Evolutionary conservation across 2,329 filamentous ascomycete genomes (phyloP), one percentile per base, ranked within the genome.

Genomic region (Diplodia sapinea): DNA sequence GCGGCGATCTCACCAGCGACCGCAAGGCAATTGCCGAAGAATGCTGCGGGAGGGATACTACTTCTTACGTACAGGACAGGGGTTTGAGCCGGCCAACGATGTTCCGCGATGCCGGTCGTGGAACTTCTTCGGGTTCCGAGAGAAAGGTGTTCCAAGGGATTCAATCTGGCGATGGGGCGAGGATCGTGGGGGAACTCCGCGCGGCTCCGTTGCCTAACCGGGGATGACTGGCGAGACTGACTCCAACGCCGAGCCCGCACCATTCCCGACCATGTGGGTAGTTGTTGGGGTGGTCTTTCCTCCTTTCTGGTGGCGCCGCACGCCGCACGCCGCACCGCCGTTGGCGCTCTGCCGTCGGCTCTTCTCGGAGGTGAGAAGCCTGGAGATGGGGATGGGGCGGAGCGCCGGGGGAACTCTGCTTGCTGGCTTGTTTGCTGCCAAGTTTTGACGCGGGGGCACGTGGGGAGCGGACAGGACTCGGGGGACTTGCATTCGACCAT

Each of bases 141-240:
- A 26, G 23, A 26, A 26, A 23, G 23, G 23, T 23, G 23, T 23
- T 23, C 23, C 23, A 23, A 23, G 23, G 2, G 2, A 23, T 23
- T 23, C 23, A 23, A 23, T 23, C 23, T 23, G 23, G 40, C 40
- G 6, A 13, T 38, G 36, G 23, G 15, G 40, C n/a, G 57, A 4
- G 43, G 26, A 40, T 36, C 59, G 50, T 38, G 59, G 43, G 57
- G 59, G 43, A 47, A 50, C 31, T 63, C 47, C 43, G 23, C 23
- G 59, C 26, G 57, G 57, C 57, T 62, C 56, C 57, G 12, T 23
- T 50, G 29, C 57, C 57, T 40, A 47, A 38, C 38, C n/a, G 55
- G 33, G 36, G 36, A 26, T 26, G 8, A 7, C 9, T 36, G 31
- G 31, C 7, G 31, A 33, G 29, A 43, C 20, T 23, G 23, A 20